These are phyloP conservation scores for Drechslera avenae DNA, from an alignment of 2,329 filamentous ascomycete genomes.

Conservation along the genomic window DNA sequence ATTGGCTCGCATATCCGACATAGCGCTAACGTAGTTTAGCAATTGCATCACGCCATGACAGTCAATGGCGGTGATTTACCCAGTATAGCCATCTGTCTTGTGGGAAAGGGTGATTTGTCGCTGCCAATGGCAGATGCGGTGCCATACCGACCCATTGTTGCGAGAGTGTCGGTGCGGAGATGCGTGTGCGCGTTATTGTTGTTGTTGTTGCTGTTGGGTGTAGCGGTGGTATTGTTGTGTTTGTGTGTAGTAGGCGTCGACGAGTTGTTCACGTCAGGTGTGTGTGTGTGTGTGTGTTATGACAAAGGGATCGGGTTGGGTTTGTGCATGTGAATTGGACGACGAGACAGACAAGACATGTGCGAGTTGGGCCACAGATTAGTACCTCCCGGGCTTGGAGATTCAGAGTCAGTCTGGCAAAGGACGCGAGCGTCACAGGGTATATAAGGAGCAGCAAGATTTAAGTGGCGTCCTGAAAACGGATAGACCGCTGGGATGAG, in stretches of 20 bases:
- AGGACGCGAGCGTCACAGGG: slow-evolving; percentile 44
- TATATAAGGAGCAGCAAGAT: slow-evolving; percentile 49
- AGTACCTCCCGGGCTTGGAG: slow-evolving; percentile 33
- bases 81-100: slow-evolving; percentile 62
- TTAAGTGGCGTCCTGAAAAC: slow-evolving; percentile 48
- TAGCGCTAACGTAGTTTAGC: slow-evolving; percentile 63
- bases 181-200: slow-evolving; percentile 26
- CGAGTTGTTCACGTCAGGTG: slow-evolving; percentile 2
- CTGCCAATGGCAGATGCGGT: slow-evolving; percentile 33
- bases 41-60: not conserved
- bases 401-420: slow-evolving; percentile 33
- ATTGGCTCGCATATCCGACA: slow-evolving; percentile 98
- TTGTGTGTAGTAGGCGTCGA: slow-evolving; percentile 5
- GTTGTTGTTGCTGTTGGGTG: slow-evolving; percentile 8
- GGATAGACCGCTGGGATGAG: slow-evolving; percentile 40
- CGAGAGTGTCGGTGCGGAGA: slow-evolving; percentile 4
- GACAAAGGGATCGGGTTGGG: slow-evolving; percentile 10
- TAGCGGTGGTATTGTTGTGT: slow-evolving; percentile 1
- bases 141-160: slow-evolving; percentile 41
- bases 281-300: too few species aligned
- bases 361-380: slow-evolving; percentile 33
- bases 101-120: slow-evolving; percentile 58
- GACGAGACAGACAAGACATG: slow-evolving; percentile 38
- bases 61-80: slow-evolving; percentile 47
- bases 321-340: slow-evolving; percentile 13